Evolutionary conservation across 2,329 filamentous ascomycete genomes (phyloP).

Genomic region (Aureobasidium sp.): DNA sequence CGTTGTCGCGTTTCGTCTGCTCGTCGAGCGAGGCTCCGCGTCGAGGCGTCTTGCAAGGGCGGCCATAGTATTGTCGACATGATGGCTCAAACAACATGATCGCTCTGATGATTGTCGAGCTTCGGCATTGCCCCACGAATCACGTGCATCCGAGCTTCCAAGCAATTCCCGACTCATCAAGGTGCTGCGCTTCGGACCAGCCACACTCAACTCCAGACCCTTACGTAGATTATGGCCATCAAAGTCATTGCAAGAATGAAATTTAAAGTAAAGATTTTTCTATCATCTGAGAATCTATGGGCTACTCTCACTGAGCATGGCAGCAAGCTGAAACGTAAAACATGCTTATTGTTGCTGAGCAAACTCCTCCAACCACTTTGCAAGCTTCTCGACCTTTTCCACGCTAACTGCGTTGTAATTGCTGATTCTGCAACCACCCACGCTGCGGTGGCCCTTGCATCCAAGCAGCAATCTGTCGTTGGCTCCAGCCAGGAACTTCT

Average conservation of each 20-base stretch:
- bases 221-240: too few species aligned
- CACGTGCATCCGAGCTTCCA: not conserved
- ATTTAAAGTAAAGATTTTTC: not conserved
- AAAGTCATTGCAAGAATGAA: not conserved
- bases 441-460: slow-evolving; percentile 79
- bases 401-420: slow-evolving; percentile 83
- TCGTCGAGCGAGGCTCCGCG: not conserved
- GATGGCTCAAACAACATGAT: not conserved
- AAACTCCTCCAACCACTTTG: slow-evolving; percentile 57
- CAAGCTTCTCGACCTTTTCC: slow-evolving; percentile 61
- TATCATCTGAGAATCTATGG: too few species aligned
- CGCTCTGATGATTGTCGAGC: not conserved
- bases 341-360: slow-evolving; percentile 28
- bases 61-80: slow-evolving; percentile 61
- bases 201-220: too few species aligned
- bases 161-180: too few species aligned
- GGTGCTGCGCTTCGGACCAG: too few species aligned
- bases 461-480: slow-evolving; percentile 64
- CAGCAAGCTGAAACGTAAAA: not conserved
- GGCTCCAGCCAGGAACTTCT: slow-evolving; percentile 69
- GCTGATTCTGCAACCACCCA: slow-evolving; percentile 77
- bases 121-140: not conserved
- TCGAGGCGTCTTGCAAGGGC: slow-evolving; percentile 36
- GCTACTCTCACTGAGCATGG: too few species aligned
- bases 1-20: slow-evolving; percentile 18